A percentile compares a stretch with the other conserved stretches of the same genome.
Evolutionary conservation across 1,284 basidiomycete species (phyloP).

Genomic region (Leccinum pachyderme): DNA sequence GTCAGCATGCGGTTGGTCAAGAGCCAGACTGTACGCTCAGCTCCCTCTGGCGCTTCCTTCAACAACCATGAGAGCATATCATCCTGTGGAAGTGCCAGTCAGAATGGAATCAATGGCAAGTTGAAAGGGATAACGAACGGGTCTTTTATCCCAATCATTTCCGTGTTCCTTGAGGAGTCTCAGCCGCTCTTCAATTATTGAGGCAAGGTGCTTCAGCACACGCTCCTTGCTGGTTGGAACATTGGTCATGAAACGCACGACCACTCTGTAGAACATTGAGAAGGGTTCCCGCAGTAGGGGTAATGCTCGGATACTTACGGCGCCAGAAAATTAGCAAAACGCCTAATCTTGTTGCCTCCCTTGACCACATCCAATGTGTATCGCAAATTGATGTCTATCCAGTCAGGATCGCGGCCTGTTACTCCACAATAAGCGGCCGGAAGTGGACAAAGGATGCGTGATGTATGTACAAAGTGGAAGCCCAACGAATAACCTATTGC

Average conservation of each 20-base stretch:
- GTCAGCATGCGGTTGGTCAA: conserved; percentile 36
- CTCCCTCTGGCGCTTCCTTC: conserved; percentile 32
- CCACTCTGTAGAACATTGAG: no score
- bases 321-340: background rate
- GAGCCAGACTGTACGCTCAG: conserved; percentile 24
- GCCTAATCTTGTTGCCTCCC: background rate
- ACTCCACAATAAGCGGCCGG: background rate
- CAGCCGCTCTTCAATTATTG: conserved; percentile 37
- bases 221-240: background rate
- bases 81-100: background rate
- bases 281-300: no score
- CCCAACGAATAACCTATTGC: background rate
- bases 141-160: conserved; percentile 37
- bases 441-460: background rate
- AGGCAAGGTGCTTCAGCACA: conserved; percentile 20
- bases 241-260: background rate
- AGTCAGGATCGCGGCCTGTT: conserved; percentile 29
- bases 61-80: conserved; percentile 42
- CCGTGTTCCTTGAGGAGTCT: conserved; percentile 33
- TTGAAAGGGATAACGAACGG: conserved; percentile 26
- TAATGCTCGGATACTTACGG: background rate
- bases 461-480: background rate
- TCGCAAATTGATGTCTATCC: conserved; percentile 16
- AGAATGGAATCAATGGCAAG: background rate
- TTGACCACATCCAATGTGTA: conserved; percentile 28